Conservation (phyloP, 2,329 filamentous ascomycete species). For the Ascochyta pisi region DNA sequence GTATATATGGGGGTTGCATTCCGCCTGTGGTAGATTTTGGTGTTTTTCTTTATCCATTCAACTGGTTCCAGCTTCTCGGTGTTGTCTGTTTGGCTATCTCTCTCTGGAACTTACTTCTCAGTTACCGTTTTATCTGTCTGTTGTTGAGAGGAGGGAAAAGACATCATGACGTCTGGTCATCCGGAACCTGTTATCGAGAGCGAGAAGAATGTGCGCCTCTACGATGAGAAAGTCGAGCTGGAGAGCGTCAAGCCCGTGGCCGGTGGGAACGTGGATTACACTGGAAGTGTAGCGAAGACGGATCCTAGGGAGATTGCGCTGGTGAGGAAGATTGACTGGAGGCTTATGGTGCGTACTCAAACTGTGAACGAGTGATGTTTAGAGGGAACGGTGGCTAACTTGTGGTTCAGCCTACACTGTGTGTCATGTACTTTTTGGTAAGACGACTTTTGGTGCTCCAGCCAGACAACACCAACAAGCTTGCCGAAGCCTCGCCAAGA, state of each 20-base stretch:
- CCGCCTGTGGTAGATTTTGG: too few species aligned
- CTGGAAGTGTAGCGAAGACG: slow-evolving; percentile 42
- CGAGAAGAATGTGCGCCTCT: slow-evolving; percentile 23
- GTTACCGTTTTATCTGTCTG: neutral
- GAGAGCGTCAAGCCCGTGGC: slow-evolving; percentile 22
- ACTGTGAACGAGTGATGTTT: neutral
- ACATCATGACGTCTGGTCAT: neutral
- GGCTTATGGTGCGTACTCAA: slow-evolving; percentile 34
- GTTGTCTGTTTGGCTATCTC: too few species aligned
- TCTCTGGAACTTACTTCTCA: too few species aligned
- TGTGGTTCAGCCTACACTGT: slow-evolving; percentile 46
- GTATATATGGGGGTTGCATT: too few species aligned
- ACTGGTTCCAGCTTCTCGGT: too few species aligned
- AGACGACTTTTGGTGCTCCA: neutral
- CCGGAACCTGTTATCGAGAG: slow-evolving; percentile 15
- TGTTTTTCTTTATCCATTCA: too few species aligned
- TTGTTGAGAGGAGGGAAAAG: slow-evolving; percentile 14
- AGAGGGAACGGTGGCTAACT: neutral
- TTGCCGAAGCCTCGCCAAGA: slow-evolving; percentile 9
- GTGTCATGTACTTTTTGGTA: slow-evolving; percentile 51
- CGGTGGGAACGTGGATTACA: slow-evolving; percentile 33
- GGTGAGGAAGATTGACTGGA: slow-evolving; percentile 42
- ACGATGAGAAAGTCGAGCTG: slow-evolving; percentile 30
- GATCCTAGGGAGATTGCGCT: slow-evolving; percentile 42
- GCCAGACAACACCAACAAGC: neutral